Evolutionary conservation across 148 eudicot genomes (phyloP).

Genomic region (Rhododendron kiyosumense): DNA sequence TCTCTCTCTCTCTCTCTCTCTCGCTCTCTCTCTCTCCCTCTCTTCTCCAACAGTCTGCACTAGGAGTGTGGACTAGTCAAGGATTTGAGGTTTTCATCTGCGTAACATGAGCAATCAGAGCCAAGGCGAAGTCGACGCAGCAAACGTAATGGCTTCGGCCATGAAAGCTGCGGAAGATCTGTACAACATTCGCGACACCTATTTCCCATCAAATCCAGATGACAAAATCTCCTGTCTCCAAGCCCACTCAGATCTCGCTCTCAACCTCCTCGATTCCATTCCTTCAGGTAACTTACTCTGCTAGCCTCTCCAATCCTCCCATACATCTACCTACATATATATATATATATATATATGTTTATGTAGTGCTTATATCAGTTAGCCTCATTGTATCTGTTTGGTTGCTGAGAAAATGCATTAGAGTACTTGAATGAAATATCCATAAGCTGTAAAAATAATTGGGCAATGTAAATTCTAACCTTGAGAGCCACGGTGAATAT

Average conservation of each 20-base stretch:
- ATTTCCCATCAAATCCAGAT: slow-evolving; percentile 52
- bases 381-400: background rate
- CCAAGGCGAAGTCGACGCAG: slow-evolving; percentile 5
- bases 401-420: background rate
- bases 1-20: too few relatives aligned
- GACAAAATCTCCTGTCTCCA: slow-evolving; percentile 48
- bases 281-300: slow-evolving; percentile 41
- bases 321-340: background rate
- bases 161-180: slow-evolving; percentile 49
- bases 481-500: background rate
- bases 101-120: slow-evolving; percentile 33
- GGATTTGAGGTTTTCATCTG: background rate
- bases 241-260: slow-evolving; percentile 49
- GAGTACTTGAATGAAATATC: background rate
- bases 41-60: background rate
- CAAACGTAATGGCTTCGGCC: slow-evolving; percentile 37
- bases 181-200: slow-evolving; percentile 68
- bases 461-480: background rate
- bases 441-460: background rate
- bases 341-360: too few relatives aligned
- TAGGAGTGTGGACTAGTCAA: background rate
- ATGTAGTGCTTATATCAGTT: background rate
- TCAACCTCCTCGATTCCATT: slow-evolving; percentile 59
- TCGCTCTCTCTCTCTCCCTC: background rate
- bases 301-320: background rate